These are phyloP conservation scores for Aspergillus hancockii DNA, from an alignment of 495 filamentous ascomycete genomes.

Conservation along the genomic window DNA sequence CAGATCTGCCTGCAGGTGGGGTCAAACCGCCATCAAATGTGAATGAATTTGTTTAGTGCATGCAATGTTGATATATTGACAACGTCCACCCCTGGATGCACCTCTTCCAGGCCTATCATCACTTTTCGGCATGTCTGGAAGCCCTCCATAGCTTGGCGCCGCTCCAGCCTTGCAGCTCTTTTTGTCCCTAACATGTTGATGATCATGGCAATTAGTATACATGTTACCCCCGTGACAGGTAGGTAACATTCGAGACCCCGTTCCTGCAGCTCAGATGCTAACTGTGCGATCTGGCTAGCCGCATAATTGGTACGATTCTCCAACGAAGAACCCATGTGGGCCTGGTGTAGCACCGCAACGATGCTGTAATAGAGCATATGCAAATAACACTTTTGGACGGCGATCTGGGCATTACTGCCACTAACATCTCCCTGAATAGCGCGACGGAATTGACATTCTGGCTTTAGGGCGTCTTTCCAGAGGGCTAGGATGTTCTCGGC, in stretches of 20 bases:
- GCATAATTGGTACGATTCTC: constrained; percentile 20
- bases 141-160: constrained; percentile 11
- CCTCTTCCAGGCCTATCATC: constrained; percentile 18
- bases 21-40: no score
- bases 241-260: constrained; percentile 1
- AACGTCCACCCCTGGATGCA: constrained; percentile 8
- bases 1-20: no score
- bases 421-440: not conserved
- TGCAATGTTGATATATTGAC: no score
- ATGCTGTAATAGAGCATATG: constrained; percentile 24
- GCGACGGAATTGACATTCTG: not conserved
- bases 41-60: no score
- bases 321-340: constrained; percentile 20
- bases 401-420: constrained; percentile 11
- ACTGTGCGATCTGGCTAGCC: constrained; percentile 20
- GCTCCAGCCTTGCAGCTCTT: not conserved
- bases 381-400: constrained; percentile 20
- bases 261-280: constrained; percentile 18
- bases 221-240: not conserved
- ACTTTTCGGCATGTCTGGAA: constrained; percentile 19
- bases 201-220: constrained; percentile 1
- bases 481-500: not conserved
- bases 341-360: constrained; percentile 24
- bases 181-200: not conserved
- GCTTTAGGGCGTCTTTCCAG: not conserved